These are phyloP conservation scores for Juglanconis sp. DNA, from an alignment of 2,329 filamentous ascomycete species.

Conservation along the genomic window DNA sequence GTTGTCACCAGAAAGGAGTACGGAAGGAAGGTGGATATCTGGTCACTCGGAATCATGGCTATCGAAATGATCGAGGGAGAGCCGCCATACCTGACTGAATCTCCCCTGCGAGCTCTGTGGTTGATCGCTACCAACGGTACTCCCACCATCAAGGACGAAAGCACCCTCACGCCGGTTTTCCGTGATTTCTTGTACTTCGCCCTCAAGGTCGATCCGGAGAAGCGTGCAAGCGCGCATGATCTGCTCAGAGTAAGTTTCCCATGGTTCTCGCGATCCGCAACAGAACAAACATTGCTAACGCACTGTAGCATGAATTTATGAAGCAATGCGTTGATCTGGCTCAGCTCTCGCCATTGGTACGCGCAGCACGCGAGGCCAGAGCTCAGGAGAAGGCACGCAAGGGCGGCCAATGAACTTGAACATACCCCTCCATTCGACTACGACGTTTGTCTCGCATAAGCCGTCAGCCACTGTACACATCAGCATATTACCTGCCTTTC, in stretches of 20 bases:
- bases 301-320: slow-evolving; percentile 72
- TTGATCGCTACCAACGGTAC: slow-evolving; percentile 97
- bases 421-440: slow-evolving; percentile 6
- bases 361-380: slow-evolving; percentile 78
- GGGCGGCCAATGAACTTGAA: slow-evolving; percentile 36
- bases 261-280: slow-evolving; percentile 4
- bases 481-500: slow-evolving; percentile 7
- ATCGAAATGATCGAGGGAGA: slow-evolving; percentile 99
- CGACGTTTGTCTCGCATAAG: neutral
- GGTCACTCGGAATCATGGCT: slow-evolving; percentile 98
- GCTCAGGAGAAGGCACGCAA: slow-evolving; percentile 80
- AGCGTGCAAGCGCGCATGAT: slow-evolving; percentile 92
- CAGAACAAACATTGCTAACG: slow-evolving; percentile 21
- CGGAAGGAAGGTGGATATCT: slow-evolving; percentile 96
- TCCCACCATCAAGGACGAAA: slow-evolving; percentile 89
- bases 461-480: slow-evolving; percentile 12
- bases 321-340: slow-evolving; percentile 68
- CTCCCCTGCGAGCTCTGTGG: slow-evolving; percentile 86
- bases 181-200: slow-evolving; percentile 90
- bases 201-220: slow-evolving; percentile 94
- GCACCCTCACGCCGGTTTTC: slow-evolving; percentile 76
- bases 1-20: slow-evolving; percentile 98
- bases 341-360: slow-evolving; percentile 81
- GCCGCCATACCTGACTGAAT: slow-evolving; percentile 93
- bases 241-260: slow-evolving; percentile 67